These are phyloP conservation scores for Heliamphora pulchella DNA, from an alignment of 179 eudicot species.

Conservation along the genomic window DNA sequence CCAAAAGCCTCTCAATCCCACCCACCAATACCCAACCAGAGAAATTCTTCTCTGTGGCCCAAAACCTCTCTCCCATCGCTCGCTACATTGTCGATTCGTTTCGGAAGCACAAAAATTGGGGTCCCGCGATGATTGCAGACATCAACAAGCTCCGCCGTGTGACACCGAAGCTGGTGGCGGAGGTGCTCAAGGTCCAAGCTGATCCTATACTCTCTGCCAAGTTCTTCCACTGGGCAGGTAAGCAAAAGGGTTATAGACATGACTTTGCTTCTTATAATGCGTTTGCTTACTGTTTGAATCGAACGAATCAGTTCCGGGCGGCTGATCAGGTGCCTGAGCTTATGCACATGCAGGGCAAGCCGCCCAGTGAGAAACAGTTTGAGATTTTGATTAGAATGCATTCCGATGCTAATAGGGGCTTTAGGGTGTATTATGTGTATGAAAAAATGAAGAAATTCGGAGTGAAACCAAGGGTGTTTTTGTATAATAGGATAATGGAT, in stretches of 20 bases:
- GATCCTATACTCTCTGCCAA: conserved; percentile 61
- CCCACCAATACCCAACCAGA: conserved; percentile 37
- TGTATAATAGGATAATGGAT: conserved; percentile 82
- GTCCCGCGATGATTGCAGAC: conserved; percentile 49
- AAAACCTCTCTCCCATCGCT: conserved; percentile 67
- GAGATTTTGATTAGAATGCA: conserved; percentile 93
- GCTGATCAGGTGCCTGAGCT: conserved; percentile 95
- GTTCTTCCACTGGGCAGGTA: conserved; percentile 98
- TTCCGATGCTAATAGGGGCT: conserved; percentile 73
- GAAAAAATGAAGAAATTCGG: conserved; percentile 94
- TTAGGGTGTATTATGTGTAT: conserved; percentile 78
- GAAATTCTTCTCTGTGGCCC: conserved; percentile 49
- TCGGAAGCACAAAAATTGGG: conserved; percentile 66
- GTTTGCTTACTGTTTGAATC: conserved; percentile 69
- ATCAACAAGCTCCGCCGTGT: conserved; percentile 76
- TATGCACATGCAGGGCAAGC: conserved; percentile 84
- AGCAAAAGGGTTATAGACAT: conserved; percentile 85
- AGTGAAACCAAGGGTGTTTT: conserved; percentile 66
- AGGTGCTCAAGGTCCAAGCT: conserved; percentile 61
- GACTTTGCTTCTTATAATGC: conserved; percentile 80
- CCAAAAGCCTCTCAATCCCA: conserved; percentile 16
- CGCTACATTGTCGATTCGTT: conserved; percentile 83
- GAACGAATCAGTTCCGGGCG: conserved; percentile 58
- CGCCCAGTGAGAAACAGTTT: conserved; percentile 89
- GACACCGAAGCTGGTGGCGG: conserved; percentile 67